Evolutionary conservation across 768 basidiomycete genomes (phyloP).

Genomic region (Lactifluus piperatus): DNA sequence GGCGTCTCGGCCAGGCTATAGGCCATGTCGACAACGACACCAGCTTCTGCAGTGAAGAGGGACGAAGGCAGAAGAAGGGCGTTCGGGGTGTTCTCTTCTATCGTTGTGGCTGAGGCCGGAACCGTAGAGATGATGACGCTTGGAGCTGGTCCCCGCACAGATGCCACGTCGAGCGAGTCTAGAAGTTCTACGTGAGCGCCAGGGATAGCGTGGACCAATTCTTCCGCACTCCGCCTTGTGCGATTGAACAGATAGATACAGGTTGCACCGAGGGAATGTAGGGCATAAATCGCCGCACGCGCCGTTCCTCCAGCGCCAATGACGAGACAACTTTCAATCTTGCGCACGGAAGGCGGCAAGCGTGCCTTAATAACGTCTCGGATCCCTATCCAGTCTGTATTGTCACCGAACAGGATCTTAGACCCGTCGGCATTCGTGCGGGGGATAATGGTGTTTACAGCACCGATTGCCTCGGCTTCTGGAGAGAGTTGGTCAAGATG

Average conservation of each 20-base stretch:
- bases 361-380: slow-evolving; percentile 41
- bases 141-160: slow-evolving; percentile 38
- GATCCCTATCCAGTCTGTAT: slow-evolving; percentile 95
- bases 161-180: slow-evolving; percentile 47
- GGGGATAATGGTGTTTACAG: slow-evolving; percentile 89
- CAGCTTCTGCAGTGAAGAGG: slow-evolving; percentile 53
- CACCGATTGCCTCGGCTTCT: slow-evolving; percentile 80
- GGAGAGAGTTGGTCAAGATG: slow-evolving; percentile 72
- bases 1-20: slow-evolving; percentile 87
- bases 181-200: slow-evolving; percentile 51
- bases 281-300: slow-evolving; percentile 88
- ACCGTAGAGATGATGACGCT: slow-evolving; percentile 84
- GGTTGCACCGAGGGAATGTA: slow-evolving; percentile 57
- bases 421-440: slow-evolving; percentile 32
- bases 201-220: slow-evolving; percentile 61
- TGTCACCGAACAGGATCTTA: slow-evolving; percentile 72
- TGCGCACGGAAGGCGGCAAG: slow-evolving; percentile 31
- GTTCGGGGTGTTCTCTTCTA: slow-evolving; percentile 23
- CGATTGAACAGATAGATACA: slow-evolving; percentile 85
- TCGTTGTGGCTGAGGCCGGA: slow-evolving; percentile 56
- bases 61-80: slow-evolving; percentile 44
- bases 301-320: slow-evolving; percentile 95
- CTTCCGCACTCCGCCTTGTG: slow-evolving; percentile 63
- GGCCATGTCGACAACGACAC: slow-evolving; percentile 87
- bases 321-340: slow-evolving; percentile 55